Base-by-base conservation (phyloP, 192 early-diverging fungal genomes). In the Phlyctochytrium bullatum region DNA sequence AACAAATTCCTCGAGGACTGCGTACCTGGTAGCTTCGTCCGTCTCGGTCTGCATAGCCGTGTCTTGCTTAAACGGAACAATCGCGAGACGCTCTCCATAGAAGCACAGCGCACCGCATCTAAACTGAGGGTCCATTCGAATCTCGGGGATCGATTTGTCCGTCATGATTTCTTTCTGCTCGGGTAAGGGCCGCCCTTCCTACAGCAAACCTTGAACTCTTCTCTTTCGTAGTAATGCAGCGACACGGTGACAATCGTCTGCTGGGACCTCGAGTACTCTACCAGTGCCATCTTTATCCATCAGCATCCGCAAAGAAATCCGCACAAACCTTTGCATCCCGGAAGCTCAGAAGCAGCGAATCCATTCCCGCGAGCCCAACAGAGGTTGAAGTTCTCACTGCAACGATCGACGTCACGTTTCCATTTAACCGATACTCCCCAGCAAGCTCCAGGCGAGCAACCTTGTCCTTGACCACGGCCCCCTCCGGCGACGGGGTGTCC, bases 211-310 rank as follows among this genome's bases (percentile, higher is more conserved):
- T 89, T 90, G 60, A 92, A 88, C 62, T 90, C 88, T 53, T 96
- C 97, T 33, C 92, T 83, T 74, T 98, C 97, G 74, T 97, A 98
- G 73, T 91, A 95, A 78, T 98, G 97, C 23, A 98, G 89, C 10
- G 95, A 97, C 25, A 97, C 92, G 1, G 97, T 98, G 0, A 90
- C 85, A 61, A 97, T 80, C 33, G 79, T 77, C 60, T 93, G 86
- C 4, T 85, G 86, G 35, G 84, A 79, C 2, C 77, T 80, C 17
- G 91, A 91, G 75, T 86, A 98, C 62, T 94, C 91, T 29, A 98
- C 74, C 50, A 98, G 69, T 25, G 93, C 91, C 91, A 98, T 92
- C 90, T 23, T 58, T 64, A 75, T 52, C 33, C 6, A 35, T 28
- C 27, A 27, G 20, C 20, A 47, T 47, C 40, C 20, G 40, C n/a